Conservation (phyloP, 768 basidiomycete species). For the Gloeopeniophorella convolvens region DNA sequence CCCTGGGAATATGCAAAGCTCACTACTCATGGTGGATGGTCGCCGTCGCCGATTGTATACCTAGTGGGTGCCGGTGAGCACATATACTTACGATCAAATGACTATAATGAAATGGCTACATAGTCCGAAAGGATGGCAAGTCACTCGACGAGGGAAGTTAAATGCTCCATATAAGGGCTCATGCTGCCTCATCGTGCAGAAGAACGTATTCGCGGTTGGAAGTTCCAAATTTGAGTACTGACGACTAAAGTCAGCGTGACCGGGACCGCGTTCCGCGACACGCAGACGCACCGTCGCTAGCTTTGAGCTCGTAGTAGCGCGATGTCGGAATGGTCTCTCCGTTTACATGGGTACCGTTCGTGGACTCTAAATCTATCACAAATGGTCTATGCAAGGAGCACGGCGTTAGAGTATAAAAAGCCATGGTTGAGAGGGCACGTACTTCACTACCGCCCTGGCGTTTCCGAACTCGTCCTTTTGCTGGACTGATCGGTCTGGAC, state of each 20-base stretch:
- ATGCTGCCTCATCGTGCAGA: conserved; percentile 64
- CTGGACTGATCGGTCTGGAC: conserved; percentile 69
- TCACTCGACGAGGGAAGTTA: too few relatives aligned
- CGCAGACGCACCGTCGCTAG: conserved; percentile 60
- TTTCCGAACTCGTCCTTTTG: conserved; percentile 86
- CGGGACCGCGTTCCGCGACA: neutral
- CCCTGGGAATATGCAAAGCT: too few relatives aligned
- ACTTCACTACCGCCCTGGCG: conserved; percentile 80
- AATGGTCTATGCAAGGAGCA: conserved; percentile 59
- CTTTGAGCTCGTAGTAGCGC: conserved; percentile 78
- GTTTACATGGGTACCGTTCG: conserved; percentile 92
- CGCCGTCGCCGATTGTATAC: too few relatives aligned
- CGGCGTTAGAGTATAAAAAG: neutral
- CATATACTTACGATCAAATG: too few relatives aligned
- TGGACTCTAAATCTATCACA: conserved; percentile 97
- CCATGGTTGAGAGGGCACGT: conserved; percentile 27
- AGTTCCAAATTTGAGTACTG: conserved; percentile 83
- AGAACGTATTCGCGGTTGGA: conserved; percentile 81
- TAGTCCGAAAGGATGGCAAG: too few relatives aligned
- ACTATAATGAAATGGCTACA: too few relatives aligned
- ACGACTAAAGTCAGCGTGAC: conserved; percentile 8
- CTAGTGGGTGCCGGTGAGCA: too few relatives aligned
- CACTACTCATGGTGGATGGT: too few relatives aligned
- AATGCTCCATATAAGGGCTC: neutral
- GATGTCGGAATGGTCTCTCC: conserved; percentile 77